These are phyloP conservation scores for Cadophora luteo-olivacea DNA, from an alignment of 2,329 filamentous ascomycete species.

Conservation along the genomic window DNA sequence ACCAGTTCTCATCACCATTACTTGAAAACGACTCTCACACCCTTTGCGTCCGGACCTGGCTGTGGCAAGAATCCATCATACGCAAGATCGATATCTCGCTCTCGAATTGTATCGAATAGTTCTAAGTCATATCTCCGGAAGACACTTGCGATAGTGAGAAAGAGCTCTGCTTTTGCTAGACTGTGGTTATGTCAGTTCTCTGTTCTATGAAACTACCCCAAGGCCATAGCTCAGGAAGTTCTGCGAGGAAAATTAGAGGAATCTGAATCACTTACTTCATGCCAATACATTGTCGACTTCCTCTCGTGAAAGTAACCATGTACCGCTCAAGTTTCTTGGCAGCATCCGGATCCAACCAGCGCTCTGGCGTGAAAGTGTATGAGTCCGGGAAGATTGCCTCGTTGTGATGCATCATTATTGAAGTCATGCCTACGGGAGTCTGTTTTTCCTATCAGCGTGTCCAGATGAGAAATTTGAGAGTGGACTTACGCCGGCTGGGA, in stretches of 20 bases:
- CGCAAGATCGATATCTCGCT: conserved; percentile 29
- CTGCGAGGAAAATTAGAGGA: background rate
- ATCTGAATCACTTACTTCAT: conserved; percentile 23
- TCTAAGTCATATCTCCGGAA: conserved; percentile 29
- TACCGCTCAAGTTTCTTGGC: conserved; percentile 47
- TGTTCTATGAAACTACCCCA: too few relatives aligned
- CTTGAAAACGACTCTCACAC: conserved; percentile 21
- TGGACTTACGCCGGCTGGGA: conserved; percentile 41
- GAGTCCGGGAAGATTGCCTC: conserved; percentile 48
- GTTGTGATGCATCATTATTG: conserved; percentile 49
- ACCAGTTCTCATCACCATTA: background rate
- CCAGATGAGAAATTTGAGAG: too few relatives aligned
- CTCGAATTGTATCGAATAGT: conserved; percentile 27
- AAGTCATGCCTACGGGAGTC: conserved; percentile 48
- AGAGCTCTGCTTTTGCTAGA: conserved; percentile 31
- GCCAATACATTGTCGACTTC: conserved; percentile 51
- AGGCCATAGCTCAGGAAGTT: background rate
- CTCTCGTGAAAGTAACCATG: conserved; percentile 52
- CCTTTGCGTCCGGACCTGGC: conserved; percentile 25
- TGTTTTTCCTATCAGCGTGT: background rate
- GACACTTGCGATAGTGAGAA: conserved; percentile 24
- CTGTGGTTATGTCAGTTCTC: conserved; percentile 15
- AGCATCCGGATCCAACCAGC: conserved; percentile 48
- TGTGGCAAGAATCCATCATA: conserved; percentile 30
- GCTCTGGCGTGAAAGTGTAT: conserved; percentile 49